phyloP scores from a whole-genome alignment of 2,329 filamentous ascomycete genomes.

The Lachnellula occidentalis region DNA sequence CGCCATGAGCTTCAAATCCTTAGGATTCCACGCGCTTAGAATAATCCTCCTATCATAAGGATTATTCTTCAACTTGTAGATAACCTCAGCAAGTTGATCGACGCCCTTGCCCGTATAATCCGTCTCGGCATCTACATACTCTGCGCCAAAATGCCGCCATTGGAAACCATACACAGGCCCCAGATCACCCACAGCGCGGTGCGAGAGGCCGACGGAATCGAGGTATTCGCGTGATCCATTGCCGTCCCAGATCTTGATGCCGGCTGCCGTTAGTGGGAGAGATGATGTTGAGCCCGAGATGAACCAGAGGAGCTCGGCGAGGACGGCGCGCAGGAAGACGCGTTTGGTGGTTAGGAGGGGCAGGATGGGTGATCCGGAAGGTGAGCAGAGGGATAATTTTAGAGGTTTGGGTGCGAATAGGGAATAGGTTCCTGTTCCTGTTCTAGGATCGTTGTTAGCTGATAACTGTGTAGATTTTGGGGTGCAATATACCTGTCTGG shows the following conservation, averaged over 20 bases:
- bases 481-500: slow-evolving; percentile 63
- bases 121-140: slow-evolving; percentile 70
- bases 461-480: background rate
- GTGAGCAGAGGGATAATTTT: slow-evolving; percentile 74
- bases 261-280: slow-evolving; percentile 65
- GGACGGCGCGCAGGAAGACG: slow-evolving; percentile 84
- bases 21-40: slow-evolving; percentile 89
- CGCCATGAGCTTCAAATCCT: slow-evolving; percentile 81
- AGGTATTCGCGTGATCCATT: slow-evolving; percentile 90
- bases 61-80: slow-evolving; percentile 74
- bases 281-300: slow-evolving; percentile 80
- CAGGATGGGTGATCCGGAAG: slow-evolving; percentile 57
- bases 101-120: slow-evolving; percentile 88
- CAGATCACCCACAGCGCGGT: slow-evolving; percentile 82
- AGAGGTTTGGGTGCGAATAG: slow-evolving; percentile 83
- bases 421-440: slow-evolving; percentile 86
- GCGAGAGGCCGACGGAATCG: slow-evolving; percentile 72
- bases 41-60: slow-evolving; percentile 90
- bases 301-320: slow-evolving; percentile 96
- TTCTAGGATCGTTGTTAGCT: slow-evolving; percentile 45
- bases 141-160: slow-evolving; percentile 95
- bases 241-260: slow-evolving; percentile 97
- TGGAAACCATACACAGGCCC: slow-evolving; percentile 98
- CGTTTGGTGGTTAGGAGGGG: slow-evolving; percentile 96
- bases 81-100: slow-evolving; percentile 87